A percentile compares a stretch with the other conserved stretches of the same genome.
These are phyloP conservation scores for Margaritispora aquatica DNA, from an alignment of 495 filamentous ascomycete genomes.

Conservation along the genomic window DNA sequence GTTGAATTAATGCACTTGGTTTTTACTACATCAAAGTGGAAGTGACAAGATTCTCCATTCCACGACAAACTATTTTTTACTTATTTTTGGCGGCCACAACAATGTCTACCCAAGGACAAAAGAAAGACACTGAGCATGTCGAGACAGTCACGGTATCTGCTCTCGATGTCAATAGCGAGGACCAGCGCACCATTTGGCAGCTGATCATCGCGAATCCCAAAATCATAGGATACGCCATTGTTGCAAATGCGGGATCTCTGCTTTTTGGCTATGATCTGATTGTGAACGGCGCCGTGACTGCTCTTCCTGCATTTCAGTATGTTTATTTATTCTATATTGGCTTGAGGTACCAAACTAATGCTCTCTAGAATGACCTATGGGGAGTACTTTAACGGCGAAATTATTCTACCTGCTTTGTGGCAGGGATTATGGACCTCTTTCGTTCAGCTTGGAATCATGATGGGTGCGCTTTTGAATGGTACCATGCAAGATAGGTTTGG, in stretches of 20 bases:
- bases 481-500: not conserved
- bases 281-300: not conserved
- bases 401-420: not conserved
- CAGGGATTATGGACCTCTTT: not conserved
- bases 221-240: not conserved
- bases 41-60: no score
- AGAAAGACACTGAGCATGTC: no score
- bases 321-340: not conserved
- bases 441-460: not conserved
- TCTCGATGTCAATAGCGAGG: no score
- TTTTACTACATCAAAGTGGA: no score
- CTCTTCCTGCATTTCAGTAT: not conserved
- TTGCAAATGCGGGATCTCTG: not conserved
- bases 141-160: no score
- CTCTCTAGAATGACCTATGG: not conserved
- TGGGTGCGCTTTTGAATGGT: not conserved
- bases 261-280: not conserved
- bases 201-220: not conserved
- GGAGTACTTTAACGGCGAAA: not conserved
- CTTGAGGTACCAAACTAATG: not conserved
- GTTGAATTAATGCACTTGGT: no score
- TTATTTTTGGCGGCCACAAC: no score
- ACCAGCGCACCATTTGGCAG: no score
- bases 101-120: no score
- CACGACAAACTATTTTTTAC: no score